These are phyloP conservation scores for Pythium dissotocum DNA, from an alignment of 352 stramenopile species.

Conservation along the genomic window DNA sequence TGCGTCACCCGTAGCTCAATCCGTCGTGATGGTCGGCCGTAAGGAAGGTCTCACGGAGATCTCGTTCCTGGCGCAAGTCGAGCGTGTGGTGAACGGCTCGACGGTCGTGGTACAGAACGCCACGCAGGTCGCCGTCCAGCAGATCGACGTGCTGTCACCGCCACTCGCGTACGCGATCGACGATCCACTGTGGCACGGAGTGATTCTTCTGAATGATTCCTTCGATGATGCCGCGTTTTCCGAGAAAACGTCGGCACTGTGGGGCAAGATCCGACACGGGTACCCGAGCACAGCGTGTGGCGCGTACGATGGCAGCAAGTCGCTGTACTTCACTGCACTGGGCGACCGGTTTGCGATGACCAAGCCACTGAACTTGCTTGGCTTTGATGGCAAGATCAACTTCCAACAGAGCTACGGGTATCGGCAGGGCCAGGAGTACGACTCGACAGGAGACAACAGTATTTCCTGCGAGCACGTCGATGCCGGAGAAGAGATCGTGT, in stretches of 20 bases:
- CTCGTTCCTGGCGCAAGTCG: constrained; percentile 32
- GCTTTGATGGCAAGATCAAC: constrained; percentile 62
- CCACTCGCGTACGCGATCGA: constrained; percentile 39
- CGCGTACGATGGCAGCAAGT: constrained; percentile 36
- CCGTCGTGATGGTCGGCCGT: constrained; percentile 22
- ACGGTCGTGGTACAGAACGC: constrained; percentile 1
- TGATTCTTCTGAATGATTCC: constrained; percentile 57
- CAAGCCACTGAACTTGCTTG: constrained; percentile 40
- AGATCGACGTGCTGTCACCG: constrained; percentile 39
- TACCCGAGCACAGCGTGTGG: constrained; percentile 60
- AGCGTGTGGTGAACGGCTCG: constrained; percentile 6
- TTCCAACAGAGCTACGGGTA: constrained; percentile 70
- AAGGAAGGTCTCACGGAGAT: constrained; percentile 30
- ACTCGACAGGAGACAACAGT: constrained; percentile 50
- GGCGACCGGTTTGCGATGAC: constrained; percentile 54
- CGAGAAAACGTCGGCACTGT: constrained; percentile 37
- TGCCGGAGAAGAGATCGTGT: constrained; percentile 46
- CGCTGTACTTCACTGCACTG: constrained; percentile 67
- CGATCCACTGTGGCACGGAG: constrained; percentile 43
- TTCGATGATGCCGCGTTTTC: constrained; percentile 41
- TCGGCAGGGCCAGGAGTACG: constrained; percentile 42
- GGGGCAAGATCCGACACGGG: constrained; percentile 53
- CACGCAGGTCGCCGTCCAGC: constrained; percentile 15
- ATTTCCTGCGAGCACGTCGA: constrained; percentile 59
- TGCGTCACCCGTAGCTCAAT: background rate